Evolutionary conservation across 441 rosid species (phyloP).

Genomic region (Francoa sonchifolia): DNA sequence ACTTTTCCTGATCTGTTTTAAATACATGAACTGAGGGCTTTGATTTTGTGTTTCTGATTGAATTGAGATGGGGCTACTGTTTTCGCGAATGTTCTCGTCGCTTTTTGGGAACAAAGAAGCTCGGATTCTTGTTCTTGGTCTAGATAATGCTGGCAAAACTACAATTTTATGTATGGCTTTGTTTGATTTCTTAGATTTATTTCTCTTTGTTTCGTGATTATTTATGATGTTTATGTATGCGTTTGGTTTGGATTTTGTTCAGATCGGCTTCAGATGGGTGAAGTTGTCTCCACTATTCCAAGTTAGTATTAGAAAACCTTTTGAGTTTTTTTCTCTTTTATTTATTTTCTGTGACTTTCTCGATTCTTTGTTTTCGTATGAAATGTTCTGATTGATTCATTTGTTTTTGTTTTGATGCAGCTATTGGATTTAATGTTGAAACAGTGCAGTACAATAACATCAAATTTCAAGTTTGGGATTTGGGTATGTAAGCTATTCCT

Average conservation of each 20-base stretch:
- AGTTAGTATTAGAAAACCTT: conserved; percentile 15
- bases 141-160: conserved; percentile 43
- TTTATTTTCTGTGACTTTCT: no score
- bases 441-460: conserved; percentile 82
- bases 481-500: no score
- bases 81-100: conserved; percentile 31
- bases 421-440: conserved; percentile 89
- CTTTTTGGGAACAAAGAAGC: conserved; percentile 38
- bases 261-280: conserved; percentile 36
- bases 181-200: neutral
- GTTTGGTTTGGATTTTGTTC: conserved; percentile 2
- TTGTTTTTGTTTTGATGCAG: conserved; percentile 26
- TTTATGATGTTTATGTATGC: neutral
- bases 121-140: conserved; percentile 43
- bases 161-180: conserved; percentile 35
- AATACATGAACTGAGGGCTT: no score
- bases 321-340: no score
- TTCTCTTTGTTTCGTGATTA: conserved; percentile 9
- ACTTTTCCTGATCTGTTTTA: no score
- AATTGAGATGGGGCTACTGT: conserved; percentile 23
- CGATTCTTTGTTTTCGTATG: no score
- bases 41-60: no score
- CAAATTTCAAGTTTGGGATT: conserved; percentile 92
- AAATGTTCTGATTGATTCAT: conserved; percentile 8
- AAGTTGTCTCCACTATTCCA: conserved; percentile 29